phyloP scores from a whole-genome alignment of 495 filamentous ascomycete species.

The Evernia prunastri region DNA sequence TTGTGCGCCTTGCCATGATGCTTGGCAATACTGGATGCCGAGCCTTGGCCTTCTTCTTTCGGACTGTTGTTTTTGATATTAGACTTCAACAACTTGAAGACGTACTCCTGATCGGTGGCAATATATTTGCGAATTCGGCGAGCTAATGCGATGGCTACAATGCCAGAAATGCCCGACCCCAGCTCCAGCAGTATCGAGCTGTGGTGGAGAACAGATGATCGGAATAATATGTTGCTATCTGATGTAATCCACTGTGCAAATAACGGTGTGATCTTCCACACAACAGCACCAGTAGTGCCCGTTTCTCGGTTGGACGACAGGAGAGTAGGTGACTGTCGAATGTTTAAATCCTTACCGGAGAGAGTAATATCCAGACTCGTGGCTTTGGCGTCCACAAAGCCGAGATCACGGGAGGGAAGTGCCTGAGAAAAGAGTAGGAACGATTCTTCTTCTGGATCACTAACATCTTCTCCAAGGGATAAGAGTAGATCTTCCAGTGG shows the following conservation, averaged over 20 bases:
- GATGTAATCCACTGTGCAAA: slow-evolving; percentile 76
- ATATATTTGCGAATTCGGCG: slow-evolving; percentile 59
- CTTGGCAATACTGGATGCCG: slow-evolving; percentile 1
- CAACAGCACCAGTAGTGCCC: slow-evolving; percentile 87
- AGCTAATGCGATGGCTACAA: slow-evolving; percentile 61
- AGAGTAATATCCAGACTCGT: slow-evolving; percentile 60
- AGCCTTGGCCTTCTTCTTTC: background rate
- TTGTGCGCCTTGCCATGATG: background rate
- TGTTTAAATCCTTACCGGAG: slow-evolving; percentile 60
- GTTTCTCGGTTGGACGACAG: slow-evolving; percentile 68
- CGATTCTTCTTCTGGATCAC: slow-evolving; percentile 67
- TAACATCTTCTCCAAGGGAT: slow-evolving; percentile 38
- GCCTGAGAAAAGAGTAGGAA: slow-evolving; percentile 76
- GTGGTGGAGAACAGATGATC: slow-evolving; percentile 44
- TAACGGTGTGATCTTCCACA: slow-evolving; percentile 88
- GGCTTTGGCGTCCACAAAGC: slow-evolving; percentile 71
- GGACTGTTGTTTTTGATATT: slow-evolving; percentile 64
- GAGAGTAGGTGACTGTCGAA: slow-evolving; percentile 79
- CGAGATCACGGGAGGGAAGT: slow-evolving; percentile 70
- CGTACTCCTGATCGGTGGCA: slow-evolving; percentile 85
- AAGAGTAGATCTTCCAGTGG: slow-evolving; percentile 20
- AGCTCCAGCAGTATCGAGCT: slow-evolving; percentile 67
- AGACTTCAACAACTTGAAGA: slow-evolving; percentile 61
- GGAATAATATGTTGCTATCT: slow-evolving; percentile 58
- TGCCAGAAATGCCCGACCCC: slow-evolving; percentile 76